Conservation (phyloP, 345 rosid species). For the Lenwebbia sp. region DNA sequence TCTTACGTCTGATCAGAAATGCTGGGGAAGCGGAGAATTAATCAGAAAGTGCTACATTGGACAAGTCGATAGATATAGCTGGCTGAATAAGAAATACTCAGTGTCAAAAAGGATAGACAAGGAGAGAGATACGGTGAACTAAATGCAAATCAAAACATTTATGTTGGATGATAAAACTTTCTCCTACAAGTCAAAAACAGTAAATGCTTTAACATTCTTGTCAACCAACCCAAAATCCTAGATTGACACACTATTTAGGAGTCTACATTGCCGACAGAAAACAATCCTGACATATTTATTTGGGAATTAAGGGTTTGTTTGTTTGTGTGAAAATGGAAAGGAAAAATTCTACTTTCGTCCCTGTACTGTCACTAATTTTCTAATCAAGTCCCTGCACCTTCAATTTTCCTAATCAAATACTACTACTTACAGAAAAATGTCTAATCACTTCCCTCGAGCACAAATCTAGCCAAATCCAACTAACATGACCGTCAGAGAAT, state of each 20-base stretch:
- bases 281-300: not conserved
- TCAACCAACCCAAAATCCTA: not conserved
- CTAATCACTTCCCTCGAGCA: not conserved
- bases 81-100: not conserved
- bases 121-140: not conserved
- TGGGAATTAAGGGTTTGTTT: not conserved
- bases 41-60: conserved; percentile 9
- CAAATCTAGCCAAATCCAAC: not conserved
- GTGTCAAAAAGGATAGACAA: not conserved
- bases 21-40: not conserved
- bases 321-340: not conserved
- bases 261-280: not conserved
- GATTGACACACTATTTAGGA: not conserved
- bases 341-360: not conserved
- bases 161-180: not conserved
- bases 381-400: not conserved
- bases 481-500: not conserved
- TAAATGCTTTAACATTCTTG: not conserved
- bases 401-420: not conserved
- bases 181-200: not conserved
- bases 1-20: not conserved
- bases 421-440: too few relatives aligned
- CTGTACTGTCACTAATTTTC: not conserved
- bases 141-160: not conserved
- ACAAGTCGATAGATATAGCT: conserved; percentile 1